phyloP scores from a whole-genome alignment of 2,329 filamentous ascomycete genomes.

The Rhynchosporium agropyri region DNA sequence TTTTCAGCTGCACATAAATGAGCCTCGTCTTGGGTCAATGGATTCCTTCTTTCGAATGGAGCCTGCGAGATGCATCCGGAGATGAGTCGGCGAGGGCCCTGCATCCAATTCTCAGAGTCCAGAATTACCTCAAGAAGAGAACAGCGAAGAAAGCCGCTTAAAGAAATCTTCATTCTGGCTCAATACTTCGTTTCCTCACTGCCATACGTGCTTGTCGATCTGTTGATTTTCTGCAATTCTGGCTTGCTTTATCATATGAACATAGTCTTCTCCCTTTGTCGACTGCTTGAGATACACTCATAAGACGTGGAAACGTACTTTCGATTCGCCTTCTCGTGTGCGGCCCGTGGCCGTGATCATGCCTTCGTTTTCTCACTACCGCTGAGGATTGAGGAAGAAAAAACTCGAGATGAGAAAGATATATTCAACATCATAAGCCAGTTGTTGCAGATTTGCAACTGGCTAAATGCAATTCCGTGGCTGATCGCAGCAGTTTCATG shows the following conservation, averaged over 20 bases:
- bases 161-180: background rate
- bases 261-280: no score
- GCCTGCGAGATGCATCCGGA: background rate
- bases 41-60: background rate
- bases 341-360: constrained; percentile 5
- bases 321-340: background rate
- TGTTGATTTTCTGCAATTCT: background rate
- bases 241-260: background rate
- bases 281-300: no score
- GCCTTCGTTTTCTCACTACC: background rate
- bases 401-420: background rate
- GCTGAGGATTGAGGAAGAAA: background rate
- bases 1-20: constrained; percentile 23
- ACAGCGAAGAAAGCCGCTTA: no score
- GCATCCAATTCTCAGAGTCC: background rate
- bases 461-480: constrained; percentile 3
- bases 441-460: constrained; percentile 7
- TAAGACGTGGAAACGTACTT: no score
- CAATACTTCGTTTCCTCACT: no score
- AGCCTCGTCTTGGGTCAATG: constrained; percentile 15
- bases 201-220: no score
- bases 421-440: background rate
- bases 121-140: background rate
- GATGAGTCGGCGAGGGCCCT: background rate
- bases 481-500: background rate